Conservation (phyloP, 495 filamentous ascomycete genomes). For the Xylaria cubensis region DNA sequence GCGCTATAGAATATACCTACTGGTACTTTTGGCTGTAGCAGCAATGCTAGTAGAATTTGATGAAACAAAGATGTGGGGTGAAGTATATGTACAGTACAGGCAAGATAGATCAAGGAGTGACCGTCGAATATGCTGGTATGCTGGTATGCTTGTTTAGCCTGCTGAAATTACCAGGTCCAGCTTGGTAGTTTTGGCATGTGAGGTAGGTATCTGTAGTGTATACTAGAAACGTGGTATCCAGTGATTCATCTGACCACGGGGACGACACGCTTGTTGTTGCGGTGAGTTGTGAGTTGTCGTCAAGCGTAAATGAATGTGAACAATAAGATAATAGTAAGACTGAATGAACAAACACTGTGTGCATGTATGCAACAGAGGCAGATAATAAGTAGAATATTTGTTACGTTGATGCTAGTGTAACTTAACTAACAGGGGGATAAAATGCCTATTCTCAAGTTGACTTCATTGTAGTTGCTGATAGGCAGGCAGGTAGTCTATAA, state of each 20-base stretch:
- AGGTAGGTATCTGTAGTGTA: background rate
- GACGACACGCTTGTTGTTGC: constrained; percentile 4
- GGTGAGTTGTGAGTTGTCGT: constrained; percentile 24
- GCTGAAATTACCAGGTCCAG: constrained; percentile 7
- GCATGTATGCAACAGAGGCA: background rate
- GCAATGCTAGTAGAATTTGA: background rate
- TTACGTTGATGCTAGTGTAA: background rate
- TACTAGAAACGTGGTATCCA: constrained; percentile 11
- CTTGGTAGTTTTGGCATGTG: background rate
- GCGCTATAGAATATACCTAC: background rate
- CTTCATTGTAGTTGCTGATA: constrained; percentile 6
- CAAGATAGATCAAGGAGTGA: background rate
- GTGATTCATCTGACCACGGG: constrained; percentile 1
- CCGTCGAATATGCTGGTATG: background rate
- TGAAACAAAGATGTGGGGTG: constrained; percentile 16
- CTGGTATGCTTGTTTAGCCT: constrained; percentile 1
- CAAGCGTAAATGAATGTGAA: background rate
- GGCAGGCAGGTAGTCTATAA: constrained; percentile 1
- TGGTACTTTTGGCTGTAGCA: constrained; percentile 8
- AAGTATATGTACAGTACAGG: constrained; percentile 16
- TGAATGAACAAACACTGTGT: constrained; percentile 14
- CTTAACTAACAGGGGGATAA: background rate
- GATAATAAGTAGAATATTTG: background rate
- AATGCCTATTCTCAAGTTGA: background rate
- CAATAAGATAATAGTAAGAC: background rate